These are phyloP conservation scores for Clavulina sp. DNA, from an alignment of 768 basidiomycete genomes.

Conservation along the genomic window DNA sequence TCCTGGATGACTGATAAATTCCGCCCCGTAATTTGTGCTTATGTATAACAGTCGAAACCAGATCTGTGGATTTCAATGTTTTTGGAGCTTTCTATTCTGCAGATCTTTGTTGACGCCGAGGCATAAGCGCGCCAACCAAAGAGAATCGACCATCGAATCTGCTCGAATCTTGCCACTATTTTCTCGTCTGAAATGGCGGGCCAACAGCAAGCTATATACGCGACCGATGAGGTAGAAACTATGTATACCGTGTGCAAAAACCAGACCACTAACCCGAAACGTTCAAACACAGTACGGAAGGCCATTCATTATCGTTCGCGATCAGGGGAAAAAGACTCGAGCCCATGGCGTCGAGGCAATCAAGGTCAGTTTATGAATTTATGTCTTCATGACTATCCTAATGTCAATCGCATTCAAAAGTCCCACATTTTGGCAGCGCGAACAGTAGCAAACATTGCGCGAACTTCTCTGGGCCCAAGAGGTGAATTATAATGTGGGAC, in stretches of 20 bases:
- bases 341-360: conserved; percentile 88
- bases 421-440: conserved; percentile 91
- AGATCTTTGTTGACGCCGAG: no score
- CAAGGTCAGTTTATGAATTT: conserved; percentile 38
- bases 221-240: conserved; percentile 59
- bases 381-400: neutral
- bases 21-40: no score
- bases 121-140: no score
- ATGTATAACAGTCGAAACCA: no score
- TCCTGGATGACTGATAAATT: no score
- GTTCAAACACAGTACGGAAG: conserved; percentile 52
- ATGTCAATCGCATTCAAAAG: conserved; percentile 22
- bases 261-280: neutral
- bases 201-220: conserved; percentile 46
- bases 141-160: no score
- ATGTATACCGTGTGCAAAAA: neutral
- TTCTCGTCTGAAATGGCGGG: no score
- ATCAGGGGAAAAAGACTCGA: conserved; percentile 83
- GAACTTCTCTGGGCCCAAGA: conserved; percentile 88
- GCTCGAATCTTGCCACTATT: no score
- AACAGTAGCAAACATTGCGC: conserved; percentile 85
- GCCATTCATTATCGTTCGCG: conserved; percentile 94
- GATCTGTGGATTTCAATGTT: no score
- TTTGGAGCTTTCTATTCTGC: no score
- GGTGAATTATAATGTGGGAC: conserved; percentile 37